Base-by-base conservation (phyloP, 1,284 basidiomycete species). In the Ceratorhiza oryzae-sativae region DNA sequence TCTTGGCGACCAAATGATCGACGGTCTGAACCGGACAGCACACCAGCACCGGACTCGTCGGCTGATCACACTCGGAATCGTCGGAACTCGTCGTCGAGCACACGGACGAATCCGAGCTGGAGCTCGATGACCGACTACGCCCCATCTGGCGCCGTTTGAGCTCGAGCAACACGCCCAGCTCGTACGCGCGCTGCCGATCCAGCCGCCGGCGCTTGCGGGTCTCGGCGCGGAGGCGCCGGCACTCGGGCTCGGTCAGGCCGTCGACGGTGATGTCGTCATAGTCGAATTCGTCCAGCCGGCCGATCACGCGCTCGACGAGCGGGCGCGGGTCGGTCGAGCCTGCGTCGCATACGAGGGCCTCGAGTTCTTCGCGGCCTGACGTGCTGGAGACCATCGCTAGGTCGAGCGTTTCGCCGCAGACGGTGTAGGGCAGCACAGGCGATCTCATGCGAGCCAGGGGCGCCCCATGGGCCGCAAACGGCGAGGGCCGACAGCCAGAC, bases 371-470 rank as follows among this genome's bases (percentile, higher is more conserved):
- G 32, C 62, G 62, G 48, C 49, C 46, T 2, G 48, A 48, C 13
- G 51, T 34, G 4, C 39, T 45, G 12, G 49, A 23, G 12, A 32
- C 36, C 2, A 10, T 23, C 9, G 65, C 51, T 18, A 68, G 51
- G 41, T 68, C 65, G 1, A 68, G 18, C 12, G 39, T 56, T 8
- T 68, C 65, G 9, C 65, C 65, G 51, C 34, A 68, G 18, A 53
- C 20, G 9, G 34, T n/a, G 23, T 56, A 68, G 65, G 65, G 5
- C 51, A 68, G n/a, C 34, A 39, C 20, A 46, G 49, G 51, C 18
- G 62, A 55, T 6, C 65, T 68, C 65, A 68, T 55, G 9, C 51
- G 65, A 68, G 65, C n/a, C 25, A 68, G 23, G 41, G 65, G 51
- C 49, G 65, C 65, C 30, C 65, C 41, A 18, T 55, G 36, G 12